Conservation (phyloP, 805 yeast species). For the Ogataea nitratoaversa region DNA sequence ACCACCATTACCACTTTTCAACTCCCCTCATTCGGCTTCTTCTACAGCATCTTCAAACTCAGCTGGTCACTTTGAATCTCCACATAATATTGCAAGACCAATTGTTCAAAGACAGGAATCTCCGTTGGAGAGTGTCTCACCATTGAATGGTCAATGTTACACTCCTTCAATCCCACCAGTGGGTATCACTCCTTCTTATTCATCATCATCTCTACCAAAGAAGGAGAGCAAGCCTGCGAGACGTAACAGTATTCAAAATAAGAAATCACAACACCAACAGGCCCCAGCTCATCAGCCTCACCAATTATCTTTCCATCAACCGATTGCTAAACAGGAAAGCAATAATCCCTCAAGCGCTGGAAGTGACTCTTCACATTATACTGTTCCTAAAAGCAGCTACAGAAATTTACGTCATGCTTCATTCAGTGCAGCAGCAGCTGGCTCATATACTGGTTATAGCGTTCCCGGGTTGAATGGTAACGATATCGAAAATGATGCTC, state of each 20-base stretch:
- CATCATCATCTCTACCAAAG: background rate
- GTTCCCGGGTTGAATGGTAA: constrained; percentile 4
- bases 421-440: constrained; percentile 60
- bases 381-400: constrained; percentile 9
- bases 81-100: constrained; percentile 11
- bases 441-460: constrained; percentile 49
- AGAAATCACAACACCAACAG: background rate
- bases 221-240: background rate
- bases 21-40: constrained; percentile 18
- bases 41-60: constrained; percentile 13
- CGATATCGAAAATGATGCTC: constrained; percentile 37
- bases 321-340: background rate
- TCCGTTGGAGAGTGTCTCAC: constrained; percentile 13
- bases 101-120: constrained; percentile 9
- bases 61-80: constrained; percentile 14
- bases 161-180: background rate
- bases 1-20: constrained; percentile 7
- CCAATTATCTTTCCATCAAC: background rate
- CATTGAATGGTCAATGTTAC: constrained; percentile 9
- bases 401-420: constrained; percentile 47
- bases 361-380: background rate
- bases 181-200: background rate
- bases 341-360: background rate
- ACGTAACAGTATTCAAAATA: background rate
- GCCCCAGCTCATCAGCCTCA: background rate